A percentile compares a stretch with the other conserved stretches of the same genome.
Evolutionary conservation across 2,329 filamentous ascomycete species (phyloP).

Genomic region (Botrytis deweyae): DNA sequence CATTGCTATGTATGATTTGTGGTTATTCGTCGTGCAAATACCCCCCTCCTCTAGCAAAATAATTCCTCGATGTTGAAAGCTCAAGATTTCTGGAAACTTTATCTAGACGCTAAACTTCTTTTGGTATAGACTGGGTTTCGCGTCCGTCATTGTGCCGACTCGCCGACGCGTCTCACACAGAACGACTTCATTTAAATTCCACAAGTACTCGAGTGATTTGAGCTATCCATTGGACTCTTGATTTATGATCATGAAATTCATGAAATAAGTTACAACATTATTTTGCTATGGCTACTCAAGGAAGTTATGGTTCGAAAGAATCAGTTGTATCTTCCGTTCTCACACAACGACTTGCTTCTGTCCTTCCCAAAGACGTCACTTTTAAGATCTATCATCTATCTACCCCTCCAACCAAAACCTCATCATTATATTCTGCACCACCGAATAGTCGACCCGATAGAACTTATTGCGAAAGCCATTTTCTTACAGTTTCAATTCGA

Average conservation of each 20-base stretch:
- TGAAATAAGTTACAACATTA: conserved; percentile 18
- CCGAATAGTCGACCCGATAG: conserved; percentile 69
- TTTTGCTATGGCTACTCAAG: conserved; percentile 37
- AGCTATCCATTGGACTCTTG: not conserved
- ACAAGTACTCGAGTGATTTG: not conserved
- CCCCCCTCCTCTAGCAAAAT: conserved; percentile 17
- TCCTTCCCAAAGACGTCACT: conserved; percentile 52
- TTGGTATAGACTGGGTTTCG: conserved; percentile 8
- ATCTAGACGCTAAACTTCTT: conserved; percentile 23
- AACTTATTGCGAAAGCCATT: conserved; percentile 87
- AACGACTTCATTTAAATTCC: not conserved
- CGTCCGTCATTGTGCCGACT: conserved; percentile 21
- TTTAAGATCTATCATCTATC: conserved; percentile 85
- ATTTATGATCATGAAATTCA: conserved; percentile 25
- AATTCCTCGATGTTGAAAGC: conserved; percentile 21
- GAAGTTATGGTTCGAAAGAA: conserved; percentile 28
- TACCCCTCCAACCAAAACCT: conserved; percentile 72
- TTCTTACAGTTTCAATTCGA: conserved; percentile 57
- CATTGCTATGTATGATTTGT: conserved; percentile 40
- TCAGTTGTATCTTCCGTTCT: conserved; percentile 34
- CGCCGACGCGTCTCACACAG: conserved; percentile 26
- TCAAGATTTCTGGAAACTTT: conserved; percentile 22
- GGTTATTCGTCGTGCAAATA: conserved; percentile 2
- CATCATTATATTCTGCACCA: conserved; percentile 76
- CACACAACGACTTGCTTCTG: conserved; percentile 34